These are phyloP conservation scores for Daldinia sp. DNA, from an alignment of 2,329 filamentous ascomycete species.

Conservation along the genomic window DNA sequence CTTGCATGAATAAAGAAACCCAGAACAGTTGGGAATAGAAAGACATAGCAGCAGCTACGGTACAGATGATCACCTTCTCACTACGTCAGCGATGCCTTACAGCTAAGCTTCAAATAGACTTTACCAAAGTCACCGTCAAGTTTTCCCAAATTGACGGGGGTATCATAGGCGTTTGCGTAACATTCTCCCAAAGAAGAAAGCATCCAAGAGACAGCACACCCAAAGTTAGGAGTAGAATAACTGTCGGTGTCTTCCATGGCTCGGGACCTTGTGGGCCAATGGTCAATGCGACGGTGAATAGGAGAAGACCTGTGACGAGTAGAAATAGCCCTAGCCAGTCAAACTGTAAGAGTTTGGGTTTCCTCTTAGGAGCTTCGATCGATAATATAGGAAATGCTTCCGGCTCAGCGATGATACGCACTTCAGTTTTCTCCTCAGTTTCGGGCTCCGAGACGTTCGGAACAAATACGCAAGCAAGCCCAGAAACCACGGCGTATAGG, in stretches of 20 bases:
- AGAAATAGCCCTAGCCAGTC: constrained; percentile 51
- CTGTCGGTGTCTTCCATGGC: constrained; percentile 52
- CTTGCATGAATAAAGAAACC: constrained; percentile 53
- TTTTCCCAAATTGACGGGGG: constrained; percentile 50
- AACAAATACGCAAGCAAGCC: constrained; percentile 48
- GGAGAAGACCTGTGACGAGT: constrained; percentile 48
- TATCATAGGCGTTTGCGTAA: constrained; percentile 51
- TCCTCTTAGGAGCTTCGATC: constrained; percentile 35
- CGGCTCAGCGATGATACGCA: constrained; percentile 37
- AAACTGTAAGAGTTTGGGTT: constrained; percentile 43
- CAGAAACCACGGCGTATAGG: constrained; percentile 47
- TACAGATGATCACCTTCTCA: constrained; percentile 47
- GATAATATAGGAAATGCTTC: constrained; percentile 42
- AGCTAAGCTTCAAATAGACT: constrained; percentile 4
- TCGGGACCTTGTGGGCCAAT: constrained; percentile 51
- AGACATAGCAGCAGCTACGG: constrained; percentile 50
- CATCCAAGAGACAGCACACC: constrained; percentile 49
- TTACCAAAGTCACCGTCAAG: constrained; percentile 49
- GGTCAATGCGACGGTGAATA: constrained; percentile 51
- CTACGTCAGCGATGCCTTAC: constrained; percentile 22
- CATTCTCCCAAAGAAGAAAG: constrained; percentile 51
- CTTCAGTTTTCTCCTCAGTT: constrained; percentile 36
- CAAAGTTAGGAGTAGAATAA: constrained; percentile 51
- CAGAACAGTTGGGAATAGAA: constrained; percentile 53
- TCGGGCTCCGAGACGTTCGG: constrained; percentile 47